Percentiles rank a stretch among this genome's conserved stretches.
phyloP scores from a whole-genome alignment of 2,329 filamentous ascomycete genomes.

The Aurifilum marmelostoma region DNA sequence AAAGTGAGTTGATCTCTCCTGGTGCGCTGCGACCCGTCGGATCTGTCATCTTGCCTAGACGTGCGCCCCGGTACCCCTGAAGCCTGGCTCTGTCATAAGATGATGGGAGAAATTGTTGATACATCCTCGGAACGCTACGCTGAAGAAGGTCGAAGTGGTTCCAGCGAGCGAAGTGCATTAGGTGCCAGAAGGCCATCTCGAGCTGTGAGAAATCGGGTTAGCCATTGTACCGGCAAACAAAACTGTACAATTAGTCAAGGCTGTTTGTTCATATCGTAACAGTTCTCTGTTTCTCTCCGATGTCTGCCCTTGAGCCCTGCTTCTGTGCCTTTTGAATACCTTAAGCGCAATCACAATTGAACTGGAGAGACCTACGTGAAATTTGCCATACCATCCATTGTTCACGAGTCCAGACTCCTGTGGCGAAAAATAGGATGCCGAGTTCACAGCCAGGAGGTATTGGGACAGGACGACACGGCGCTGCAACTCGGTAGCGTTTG shows the following conservation, averaged over 20 bases:
- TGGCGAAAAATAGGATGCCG: constrained; percentile 50
- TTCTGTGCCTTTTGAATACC: neutral
- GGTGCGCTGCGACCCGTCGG: constrained; percentile 58
- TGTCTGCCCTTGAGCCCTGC: neutral
- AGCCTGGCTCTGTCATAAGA: constrained; percentile 41
- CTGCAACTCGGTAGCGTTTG: constrained; percentile 53
- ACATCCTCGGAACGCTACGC: constrained; percentile 50
- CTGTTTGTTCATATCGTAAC: neutral
- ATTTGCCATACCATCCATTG: constrained; percentile 61
- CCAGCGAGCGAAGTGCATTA: constrained; percentile 55
- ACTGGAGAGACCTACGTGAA: constrained; percentile 43
- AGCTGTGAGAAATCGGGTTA: constrained; percentile 36
- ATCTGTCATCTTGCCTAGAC: constrained; percentile 60
- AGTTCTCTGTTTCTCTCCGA: neutral
- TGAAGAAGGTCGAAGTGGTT: constrained; percentile 48
- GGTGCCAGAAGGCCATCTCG: constrained; percentile 60
- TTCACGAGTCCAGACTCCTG: constrained; percentile 54
- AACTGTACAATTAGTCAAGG: neutral
- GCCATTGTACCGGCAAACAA: neutral
- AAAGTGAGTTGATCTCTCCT: constrained; percentile 62
- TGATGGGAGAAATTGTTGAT: constrained; percentile 49
- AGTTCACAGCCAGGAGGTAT: constrained; percentile 57
- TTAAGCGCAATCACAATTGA: neutral
- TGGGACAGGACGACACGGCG: constrained; percentile 57
- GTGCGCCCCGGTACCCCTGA: constrained; percentile 49